phyloP scores from a whole-genome alignment of 345 rosid species.

The Gossypium longicalyx region DNA sequence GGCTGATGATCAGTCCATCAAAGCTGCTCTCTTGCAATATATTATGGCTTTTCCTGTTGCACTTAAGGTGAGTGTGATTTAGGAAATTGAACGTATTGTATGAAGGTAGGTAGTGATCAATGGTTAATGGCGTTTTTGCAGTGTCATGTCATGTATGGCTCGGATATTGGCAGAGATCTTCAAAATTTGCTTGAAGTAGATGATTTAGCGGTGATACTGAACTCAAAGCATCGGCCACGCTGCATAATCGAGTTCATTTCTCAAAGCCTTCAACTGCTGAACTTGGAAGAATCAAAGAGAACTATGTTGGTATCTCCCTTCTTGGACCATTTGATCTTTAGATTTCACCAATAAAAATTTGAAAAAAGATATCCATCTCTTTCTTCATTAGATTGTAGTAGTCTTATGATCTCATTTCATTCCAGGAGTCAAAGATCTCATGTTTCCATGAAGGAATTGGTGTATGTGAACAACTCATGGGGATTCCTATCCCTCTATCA shows the following conservation, averaged over 20 bases:
- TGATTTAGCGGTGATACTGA: conserved; percentile 66
- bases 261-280: conserved; percentile 55
- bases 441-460: conserved; percentile 84
- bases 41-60: conserved; percentile 83
- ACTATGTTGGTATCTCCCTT: conserved; percentile 52
- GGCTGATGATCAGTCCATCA: conserved; percentile 37
- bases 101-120: neutral
- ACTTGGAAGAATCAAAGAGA: conserved; percentile 56
- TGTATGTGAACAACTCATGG: conserved; percentile 80
- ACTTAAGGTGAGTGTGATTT: conserved; percentile 55
- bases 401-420: neutral
- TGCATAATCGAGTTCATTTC: conserved; percentile 79
- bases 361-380: too few relatives aligned
- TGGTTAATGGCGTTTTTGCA: conserved; percentile 30
- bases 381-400: neutral
- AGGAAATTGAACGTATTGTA: neutral
- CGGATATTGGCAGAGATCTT: conserved; percentile 67
- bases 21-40: conserved; percentile 53
- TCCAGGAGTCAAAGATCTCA: conserved; percentile 69
- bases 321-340: neutral
- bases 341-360: neutral
- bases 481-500: conserved; percentile 86
- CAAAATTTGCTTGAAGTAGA: conserved; percentile 53
- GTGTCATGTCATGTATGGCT: conserved; percentile 78
- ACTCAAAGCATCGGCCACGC: conserved; percentile 73